phyloP scores from a whole-genome alignment of 139 green algal genomes.

The Micractinium conductrix region DNA sequence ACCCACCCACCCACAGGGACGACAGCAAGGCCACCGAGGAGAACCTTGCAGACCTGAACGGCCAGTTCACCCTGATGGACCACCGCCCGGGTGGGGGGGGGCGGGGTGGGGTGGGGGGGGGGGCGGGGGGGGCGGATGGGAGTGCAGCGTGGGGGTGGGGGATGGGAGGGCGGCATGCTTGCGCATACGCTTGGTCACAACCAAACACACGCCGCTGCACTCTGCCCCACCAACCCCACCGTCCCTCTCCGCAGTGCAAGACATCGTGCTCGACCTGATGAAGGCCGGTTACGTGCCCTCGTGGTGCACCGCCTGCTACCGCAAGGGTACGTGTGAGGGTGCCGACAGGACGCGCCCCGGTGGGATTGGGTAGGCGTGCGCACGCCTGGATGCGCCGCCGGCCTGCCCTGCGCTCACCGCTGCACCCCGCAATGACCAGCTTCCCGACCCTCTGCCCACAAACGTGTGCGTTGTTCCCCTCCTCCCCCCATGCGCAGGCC shows the following conservation, averaged over 20 bases:
- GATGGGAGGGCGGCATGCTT: no score
- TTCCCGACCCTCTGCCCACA: background rate
- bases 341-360: background rate
- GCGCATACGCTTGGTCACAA: no score
- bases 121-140: no score
- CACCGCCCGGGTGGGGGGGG: constrained; percentile 21
- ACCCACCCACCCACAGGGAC: constrained; percentile 12
- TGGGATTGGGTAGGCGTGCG: background rate
- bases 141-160: no score
- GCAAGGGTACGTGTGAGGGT: constrained; percentile 55
- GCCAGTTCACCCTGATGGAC: constrained; percentile 67
- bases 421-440: background rate
- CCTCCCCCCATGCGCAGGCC: background rate
- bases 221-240: no score
- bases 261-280: constrained; percentile 72
- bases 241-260: constrained; percentile 40
- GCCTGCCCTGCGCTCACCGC: background rate
- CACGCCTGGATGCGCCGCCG: background rate
- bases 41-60: constrained; percentile 60
- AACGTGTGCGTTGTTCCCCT: background rate
- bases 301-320: constrained; percentile 83
- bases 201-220: no score
- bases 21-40: constrained; percentile 47
- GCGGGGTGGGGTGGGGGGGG: no score
- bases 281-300: constrained; percentile 70